Base-by-base conservation (phyloP, 2,329 filamentous ascomycete species). In the Alternaria postmessia region DNA sequence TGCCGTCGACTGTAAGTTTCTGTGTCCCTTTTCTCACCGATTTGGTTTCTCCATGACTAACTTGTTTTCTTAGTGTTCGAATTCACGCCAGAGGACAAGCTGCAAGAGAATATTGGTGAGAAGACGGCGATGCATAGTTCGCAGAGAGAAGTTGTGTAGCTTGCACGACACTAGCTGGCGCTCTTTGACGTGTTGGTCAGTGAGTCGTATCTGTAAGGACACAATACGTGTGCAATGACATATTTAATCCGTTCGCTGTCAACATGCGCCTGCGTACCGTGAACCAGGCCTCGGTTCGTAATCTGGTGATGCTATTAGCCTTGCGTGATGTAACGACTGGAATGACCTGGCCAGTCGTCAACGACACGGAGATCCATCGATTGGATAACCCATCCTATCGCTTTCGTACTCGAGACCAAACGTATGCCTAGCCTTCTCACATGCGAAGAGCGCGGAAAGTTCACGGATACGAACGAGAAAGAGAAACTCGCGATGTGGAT, bases 1-100 rank as follows among this genome's bases (percentile, higher is more conserved):
- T 4, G 1, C 46, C 0, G 47, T 65, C 63, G 63, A 65, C 36
- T 57, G 63, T 65, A 63, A 65, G 63, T 63, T 56, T 9, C 3
- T 8, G 1, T 54, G 14, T 34, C 38, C 26, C 26, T 20, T 20
- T 56, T 7, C 20, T 9, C 24, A 34, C 36, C 28, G 32, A 28
- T 41, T 16, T 42, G 18, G 12, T 12, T 24, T 61, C n/a, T 38
- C 22, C 22, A 6, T 52, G 5, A 41, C 54, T 61, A 51, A 65
- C 38, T 53, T 9, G 16, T 62, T 34, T 55, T 58, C 20, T 46
- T 16, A 65, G 63, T 65, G 38, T 65, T 65, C 24, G 63, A 65
- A 18, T 60, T 61, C n/a, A 30, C 38, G 22, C 57, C 60, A 63
- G 60, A 56, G 51, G 60, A 65, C 28, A 54, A 20, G 24, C 44